These are phyloP conservation scores for Yamadazyma mexicana DNA, from an alignment of 1,139 yeast genomes.

Conservation along the genomic window DNA sequence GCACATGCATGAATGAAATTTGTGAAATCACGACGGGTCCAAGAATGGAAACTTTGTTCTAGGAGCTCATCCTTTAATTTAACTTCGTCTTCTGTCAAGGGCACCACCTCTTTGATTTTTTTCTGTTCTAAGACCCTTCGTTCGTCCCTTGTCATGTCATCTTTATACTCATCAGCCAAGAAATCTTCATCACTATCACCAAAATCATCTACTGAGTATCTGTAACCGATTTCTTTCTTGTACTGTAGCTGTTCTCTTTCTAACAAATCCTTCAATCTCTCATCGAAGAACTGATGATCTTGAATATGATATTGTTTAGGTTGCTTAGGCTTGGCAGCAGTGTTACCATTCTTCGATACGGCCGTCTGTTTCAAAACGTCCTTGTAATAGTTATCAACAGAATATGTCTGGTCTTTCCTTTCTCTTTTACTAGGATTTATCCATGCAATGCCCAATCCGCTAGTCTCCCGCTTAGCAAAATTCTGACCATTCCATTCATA, in stretches of 20 bases:
- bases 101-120: conserved; percentile 66
- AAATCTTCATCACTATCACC: conserved; percentile 59
- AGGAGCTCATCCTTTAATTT: conserved; percentile 60
- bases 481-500: conserved; percentile 98
- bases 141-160: conserved; percentile 40
- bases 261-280: conserved; percentile 60
- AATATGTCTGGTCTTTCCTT: conserved; percentile 83
- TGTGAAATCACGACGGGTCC: conserved; percentile 90
- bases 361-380: conserved; percentile 57
- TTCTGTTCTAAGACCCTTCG: conserved; percentile 56
- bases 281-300: conserved; percentile 88
- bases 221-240: conserved; percentile 71
- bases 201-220: conserved; percentile 57
- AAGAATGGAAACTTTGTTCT: conserved; percentile 66
- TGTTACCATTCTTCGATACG: conserved; percentile 19
- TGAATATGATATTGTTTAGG: conserved; percentile 74
- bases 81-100: conserved; percentile 76
- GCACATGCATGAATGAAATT: conserved; percentile 82
- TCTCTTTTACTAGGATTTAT: conserved; percentile 89
- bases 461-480: conserved; percentile 63
- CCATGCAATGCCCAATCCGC: conserved; percentile 61
- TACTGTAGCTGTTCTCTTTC: conserved; percentile 78
- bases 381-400: conserved; percentile 84
- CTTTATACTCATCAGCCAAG: conserved; percentile 48
- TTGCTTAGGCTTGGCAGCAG: conserved; percentile 50